phyloP scores from a whole-genome alignment of 2,329 filamentous ascomycete genomes.

The Aspergillus ustus region DNA sequence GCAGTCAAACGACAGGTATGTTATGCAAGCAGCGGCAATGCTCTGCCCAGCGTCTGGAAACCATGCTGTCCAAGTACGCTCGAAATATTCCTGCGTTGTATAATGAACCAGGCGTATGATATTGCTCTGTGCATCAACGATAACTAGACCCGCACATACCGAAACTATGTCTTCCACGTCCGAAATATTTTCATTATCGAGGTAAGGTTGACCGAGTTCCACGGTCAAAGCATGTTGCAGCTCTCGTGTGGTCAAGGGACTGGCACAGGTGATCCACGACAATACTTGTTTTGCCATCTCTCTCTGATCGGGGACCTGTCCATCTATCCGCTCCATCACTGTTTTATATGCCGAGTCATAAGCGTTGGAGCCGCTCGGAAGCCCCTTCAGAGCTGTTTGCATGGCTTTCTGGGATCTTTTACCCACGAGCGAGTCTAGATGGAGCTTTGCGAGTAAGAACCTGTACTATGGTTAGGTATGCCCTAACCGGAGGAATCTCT shows the following conservation, averaged over 20 bases:
- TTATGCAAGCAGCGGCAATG: too few species aligned
- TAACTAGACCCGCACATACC: too few species aligned
- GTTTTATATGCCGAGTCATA: constrained; percentile 41
- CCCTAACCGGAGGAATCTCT: not conserved
- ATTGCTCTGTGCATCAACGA: too few species aligned
- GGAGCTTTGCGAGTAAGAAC: constrained; percentile 32
- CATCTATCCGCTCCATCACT: constrained; percentile 50
- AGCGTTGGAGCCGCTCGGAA: constrained; percentile 34
- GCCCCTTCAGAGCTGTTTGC: constrained; percentile 30
- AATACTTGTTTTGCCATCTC: constrained; percentile 47
- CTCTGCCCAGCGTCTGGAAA: too few species aligned
- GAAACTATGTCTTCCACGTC: too few species aligned
- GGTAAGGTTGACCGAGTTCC: too few species aligned
- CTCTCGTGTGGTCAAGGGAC: constrained; percentile 40
- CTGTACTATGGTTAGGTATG: constrained; percentile 1
- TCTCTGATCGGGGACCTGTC: constrained; percentile 36
- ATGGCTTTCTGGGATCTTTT: constrained; percentile 29
- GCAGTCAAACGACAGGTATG: too few species aligned
- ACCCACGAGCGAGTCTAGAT: constrained; percentile 22
- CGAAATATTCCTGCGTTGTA: too few species aligned
- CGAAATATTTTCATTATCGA: too few species aligned
- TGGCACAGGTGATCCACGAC: constrained; percentile 48
- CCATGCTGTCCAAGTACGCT: too few species aligned
- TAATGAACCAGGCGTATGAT: too few species aligned
- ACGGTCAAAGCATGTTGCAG: constrained; percentile 30